Conservation (phyloP, 2,329 filamentous ascomycete genomes). For the Penicillium polonicum region DNA sequence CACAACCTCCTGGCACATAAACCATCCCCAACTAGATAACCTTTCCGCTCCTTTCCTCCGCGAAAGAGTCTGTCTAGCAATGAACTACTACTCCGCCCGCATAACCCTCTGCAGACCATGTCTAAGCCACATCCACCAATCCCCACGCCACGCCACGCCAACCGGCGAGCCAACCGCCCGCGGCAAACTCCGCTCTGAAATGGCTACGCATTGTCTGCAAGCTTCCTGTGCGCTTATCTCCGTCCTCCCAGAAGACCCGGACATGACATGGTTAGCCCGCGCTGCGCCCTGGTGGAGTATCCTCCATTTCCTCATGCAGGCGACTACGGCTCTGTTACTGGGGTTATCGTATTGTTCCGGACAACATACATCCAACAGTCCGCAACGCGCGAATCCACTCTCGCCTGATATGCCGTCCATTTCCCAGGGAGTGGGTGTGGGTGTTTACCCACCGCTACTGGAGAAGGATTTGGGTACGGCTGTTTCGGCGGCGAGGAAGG, state of each 20-base stretch:
- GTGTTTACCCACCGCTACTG: slow-evolving; percentile 16
- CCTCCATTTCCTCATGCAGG: slow-evolving; percentile 47
- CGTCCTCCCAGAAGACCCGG: slow-evolving; percentile 38
- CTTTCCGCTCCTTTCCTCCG: slow-evolving; percentile 23
- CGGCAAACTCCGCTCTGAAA: slow-evolving; percentile 18
- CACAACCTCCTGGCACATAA: slow-evolving; percentile 22
- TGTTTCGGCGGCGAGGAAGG: slow-evolving; percentile 35
- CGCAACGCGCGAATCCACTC: background rate
- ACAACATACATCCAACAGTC: background rate
- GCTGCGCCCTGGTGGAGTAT: slow-evolving; percentile 44
- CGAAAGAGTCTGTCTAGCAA: slow-evolving; percentile 38
- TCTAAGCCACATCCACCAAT: slow-evolving; percentile 34
- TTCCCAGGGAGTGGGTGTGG: background rate
- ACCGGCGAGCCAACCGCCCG: background rate
- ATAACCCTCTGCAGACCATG: slow-evolving; percentile 45
- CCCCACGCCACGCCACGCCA: background rate
- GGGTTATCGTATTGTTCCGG: slow-evolving; percentile 30
- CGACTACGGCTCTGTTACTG: slow-evolving; percentile 42
- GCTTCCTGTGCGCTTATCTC: slow-evolving; percentile 39
- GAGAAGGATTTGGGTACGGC: slow-evolving; percentile 26
- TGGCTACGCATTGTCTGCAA: slow-evolving; percentile 40
- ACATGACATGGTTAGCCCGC: slow-evolving; percentile 35
- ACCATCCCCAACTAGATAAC: slow-evolving; percentile 15
- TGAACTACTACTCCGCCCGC: slow-evolving; percentile 43
- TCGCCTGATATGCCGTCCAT: background rate